A percentile compares a stretch with the other conserved stretches of the same genome.
Evolutionary conservation across 345 rosid genomes (phyloP).

Genomic region (Aegle marmelos): DNA sequence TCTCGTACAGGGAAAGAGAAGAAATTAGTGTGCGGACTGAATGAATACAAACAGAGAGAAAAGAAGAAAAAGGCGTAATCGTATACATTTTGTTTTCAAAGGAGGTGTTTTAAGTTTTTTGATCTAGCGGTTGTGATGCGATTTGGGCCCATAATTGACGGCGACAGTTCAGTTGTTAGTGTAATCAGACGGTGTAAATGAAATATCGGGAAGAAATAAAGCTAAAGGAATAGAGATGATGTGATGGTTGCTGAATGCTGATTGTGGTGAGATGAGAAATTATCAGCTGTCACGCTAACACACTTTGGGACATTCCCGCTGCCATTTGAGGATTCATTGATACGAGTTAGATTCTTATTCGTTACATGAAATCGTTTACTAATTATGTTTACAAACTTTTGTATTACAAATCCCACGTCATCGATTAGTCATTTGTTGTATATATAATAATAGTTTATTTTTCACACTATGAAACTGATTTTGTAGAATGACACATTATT

Average conservation of each 20-base stretch:
- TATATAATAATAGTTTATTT: no score
- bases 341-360: no score
- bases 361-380: no score
- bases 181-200: background rate
- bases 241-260: background rate
- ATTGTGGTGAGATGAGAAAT: background rate
- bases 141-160: background rate
- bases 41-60: background rate
- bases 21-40: background rate
- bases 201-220: background rate
- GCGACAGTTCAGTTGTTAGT: background rate
- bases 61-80: background rate
- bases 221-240: background rate
- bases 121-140: background rate
- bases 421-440: no score
- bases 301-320: no score
- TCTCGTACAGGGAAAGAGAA: conserved; percentile 16
- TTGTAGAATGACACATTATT: no score
- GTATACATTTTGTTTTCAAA: background rate
- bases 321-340: no score
- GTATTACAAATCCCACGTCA: no score
- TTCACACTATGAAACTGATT: no score
- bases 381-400: no score
- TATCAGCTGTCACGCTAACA: background rate
- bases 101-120: background rate